Evolutionary conservation across 345 rosid genomes (phyloP).

Genomic region (Citrus medica): DNA sequence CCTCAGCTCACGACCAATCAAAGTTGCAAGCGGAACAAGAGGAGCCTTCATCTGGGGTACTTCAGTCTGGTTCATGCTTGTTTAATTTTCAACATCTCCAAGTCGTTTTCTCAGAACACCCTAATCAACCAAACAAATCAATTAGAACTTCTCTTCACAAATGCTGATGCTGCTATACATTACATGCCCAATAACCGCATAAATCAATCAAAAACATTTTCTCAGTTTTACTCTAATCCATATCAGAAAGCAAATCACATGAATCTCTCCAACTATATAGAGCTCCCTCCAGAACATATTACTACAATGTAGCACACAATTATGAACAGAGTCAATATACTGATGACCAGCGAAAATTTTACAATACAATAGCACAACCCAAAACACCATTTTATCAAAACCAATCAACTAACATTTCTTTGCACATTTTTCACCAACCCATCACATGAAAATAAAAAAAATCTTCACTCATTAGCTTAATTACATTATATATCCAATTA

Average conservation of each 20-base stretch:
- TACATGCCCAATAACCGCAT: not conserved
- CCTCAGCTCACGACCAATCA: constrained; percentile 93
- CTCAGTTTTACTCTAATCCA: not conserved
- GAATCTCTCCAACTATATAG: not conserved
- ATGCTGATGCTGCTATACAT: too few species aligned
- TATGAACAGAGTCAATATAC: not conserved
- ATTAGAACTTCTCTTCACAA: not conserved
- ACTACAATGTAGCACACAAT: constrained; percentile 1
- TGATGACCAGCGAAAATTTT: not conserved
- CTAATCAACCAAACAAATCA: constrained; percentile 6
- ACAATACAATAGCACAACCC: not conserved
- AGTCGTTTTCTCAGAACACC: constrained; percentile 2
- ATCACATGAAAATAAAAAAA: not conserved
- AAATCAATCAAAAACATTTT: not conserved
- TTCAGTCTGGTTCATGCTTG: constrained; percentile 69
- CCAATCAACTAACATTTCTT: not conserved
- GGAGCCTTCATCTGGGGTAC: constrained; percentile 61
- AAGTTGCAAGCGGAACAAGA: constrained; percentile 85
- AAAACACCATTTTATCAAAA: not conserved
- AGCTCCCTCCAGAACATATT: not conserved
- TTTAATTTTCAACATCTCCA: constrained; percentile 50
- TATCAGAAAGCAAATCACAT: not conserved
- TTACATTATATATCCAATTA: not conserved
- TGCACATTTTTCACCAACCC: not conserved
- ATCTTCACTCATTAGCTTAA: not conserved